Evolutionary conservation across 2,329 filamentous ascomycete species (phyloP).

Genomic region (Cercospora citrullina): DNA sequence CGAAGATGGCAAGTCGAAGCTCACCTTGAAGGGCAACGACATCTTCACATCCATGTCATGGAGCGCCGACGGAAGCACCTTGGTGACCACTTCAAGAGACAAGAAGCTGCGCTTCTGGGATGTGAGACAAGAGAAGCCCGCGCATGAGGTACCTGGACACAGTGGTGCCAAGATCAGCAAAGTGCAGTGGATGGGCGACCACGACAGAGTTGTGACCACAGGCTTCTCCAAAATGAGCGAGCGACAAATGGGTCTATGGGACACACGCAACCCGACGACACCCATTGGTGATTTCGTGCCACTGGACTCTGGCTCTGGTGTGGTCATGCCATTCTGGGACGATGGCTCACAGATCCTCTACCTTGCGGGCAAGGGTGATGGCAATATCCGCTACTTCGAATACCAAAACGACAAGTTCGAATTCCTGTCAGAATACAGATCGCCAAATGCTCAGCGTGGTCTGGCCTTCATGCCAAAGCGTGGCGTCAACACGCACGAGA

Average conservation of each 20-base stretch:
- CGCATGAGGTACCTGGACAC: slow-evolving; percentile 82
- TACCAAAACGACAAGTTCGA: slow-evolving; percentile 99
- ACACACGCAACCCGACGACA: slow-evolving; percentile 74
- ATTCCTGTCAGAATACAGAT: slow-evolving; percentile 95
- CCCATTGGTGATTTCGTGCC: slow-evolving; percentile 88
- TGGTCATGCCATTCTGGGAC: slow-evolving; percentile 99
- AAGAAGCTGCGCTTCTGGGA: slow-evolving; percentile 99
- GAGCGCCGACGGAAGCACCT: slow-evolving; percentile 82
- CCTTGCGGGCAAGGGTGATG: slow-evolving; percentile 95
- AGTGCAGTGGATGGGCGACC: slow-evolving; percentile 94
- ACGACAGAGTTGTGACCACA: slow-evolving; percentile 92
- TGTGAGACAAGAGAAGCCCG: slow-evolving; percentile 85
- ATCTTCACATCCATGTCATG: slow-evolving; percentile 95
- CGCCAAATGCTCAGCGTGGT: slow-evolving; percentile 89
- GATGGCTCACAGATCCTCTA: slow-evolving; percentile 94
- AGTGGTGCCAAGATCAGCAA: slow-evolving; percentile 96
- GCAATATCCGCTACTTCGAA: slow-evolving; percentile 98
- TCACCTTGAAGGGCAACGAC: slow-evolving; percentile 81
- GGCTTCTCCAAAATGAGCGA: slow-evolving; percentile 99
- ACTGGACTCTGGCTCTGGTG: slow-evolving; percentile 92
- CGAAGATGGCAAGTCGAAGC: slow-evolving; percentile 69
- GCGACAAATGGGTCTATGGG: slow-evolving; percentile 92
- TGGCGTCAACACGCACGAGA: slow-evolving; percentile 93
- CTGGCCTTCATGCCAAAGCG: slow-evolving; percentile 93
- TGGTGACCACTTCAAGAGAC: slow-evolving; percentile 93